Conservation (phyloP, 352 stramenopile species). For the Phytophthora fragariaefolia region DNA sequence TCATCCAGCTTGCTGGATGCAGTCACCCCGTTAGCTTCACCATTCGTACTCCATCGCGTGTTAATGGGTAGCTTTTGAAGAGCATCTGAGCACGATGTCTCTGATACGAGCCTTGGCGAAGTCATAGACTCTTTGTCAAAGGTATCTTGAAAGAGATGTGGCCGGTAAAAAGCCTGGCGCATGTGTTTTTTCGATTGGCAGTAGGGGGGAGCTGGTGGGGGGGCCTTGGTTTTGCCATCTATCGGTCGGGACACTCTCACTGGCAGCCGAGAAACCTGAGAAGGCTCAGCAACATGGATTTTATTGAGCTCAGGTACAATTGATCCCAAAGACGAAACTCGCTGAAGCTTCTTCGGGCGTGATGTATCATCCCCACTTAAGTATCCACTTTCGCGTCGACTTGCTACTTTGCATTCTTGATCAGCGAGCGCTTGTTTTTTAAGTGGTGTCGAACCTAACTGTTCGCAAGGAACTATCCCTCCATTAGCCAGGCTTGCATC, state of each 20-base stretch:
- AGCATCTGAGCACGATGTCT: constrained; percentile 25
- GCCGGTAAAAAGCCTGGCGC: constrained; percentile 28
- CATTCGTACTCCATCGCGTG: constrained; percentile 37
- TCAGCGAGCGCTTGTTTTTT: constrained; percentile 17
- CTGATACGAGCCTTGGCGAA: constrained; percentile 24
- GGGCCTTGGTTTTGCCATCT: constrained; percentile 19
- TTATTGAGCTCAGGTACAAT: constrained; percentile 41
- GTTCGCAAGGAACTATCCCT: neutral
- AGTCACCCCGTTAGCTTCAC: constrained; percentile 11
- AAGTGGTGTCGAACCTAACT: constrained; percentile 12
- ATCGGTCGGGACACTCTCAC: constrained; percentile 22
- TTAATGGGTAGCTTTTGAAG: constrained; percentile 47
- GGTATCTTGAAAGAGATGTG: constrained; percentile 45
- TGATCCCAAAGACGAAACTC: constrained; percentile 39
- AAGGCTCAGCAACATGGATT: constrained; percentile 21
- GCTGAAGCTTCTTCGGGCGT: constrained; percentile 39
- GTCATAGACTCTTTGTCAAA: constrained; percentile 20
- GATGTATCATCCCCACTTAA: constrained; percentile 32
- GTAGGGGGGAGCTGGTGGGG: constrained; percentile 20
- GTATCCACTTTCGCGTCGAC: constrained; percentile 38
- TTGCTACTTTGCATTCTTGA: constrained; percentile 18
- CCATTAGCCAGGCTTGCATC: constrained; percentile 14
- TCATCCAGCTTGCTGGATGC: constrained; percentile 68
- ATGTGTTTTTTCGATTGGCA: constrained; percentile 46
- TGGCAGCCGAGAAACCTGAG: constrained; percentile 7